A percentile compares a stretch with the other conserved stretches of the same genome.
Conservation (phyloP, 2,329 filamentous ascomycete species). For the Colletotrichum cuscutae region DNA sequence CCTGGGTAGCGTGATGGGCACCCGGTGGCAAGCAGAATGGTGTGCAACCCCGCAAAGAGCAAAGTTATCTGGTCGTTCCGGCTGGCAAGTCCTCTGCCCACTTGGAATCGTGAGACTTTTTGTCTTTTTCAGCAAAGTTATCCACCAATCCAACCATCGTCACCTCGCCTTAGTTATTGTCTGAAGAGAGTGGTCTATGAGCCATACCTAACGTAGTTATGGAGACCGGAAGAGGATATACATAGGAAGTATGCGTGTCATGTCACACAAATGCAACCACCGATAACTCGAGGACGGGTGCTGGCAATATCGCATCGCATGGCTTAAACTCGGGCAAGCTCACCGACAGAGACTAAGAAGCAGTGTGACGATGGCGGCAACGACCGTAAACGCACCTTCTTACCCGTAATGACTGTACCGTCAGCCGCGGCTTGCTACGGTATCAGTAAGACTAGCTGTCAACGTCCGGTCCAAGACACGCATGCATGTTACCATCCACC, state of each 20-base stretch:
- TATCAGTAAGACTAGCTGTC: background rate
- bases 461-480: background rate
- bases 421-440: background rate
- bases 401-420: background rate
- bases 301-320: slow-evolving; percentile 26
- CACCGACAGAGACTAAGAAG: background rate
- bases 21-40: background rate
- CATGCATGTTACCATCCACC: background rate
- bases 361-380: slow-evolving; percentile 14
- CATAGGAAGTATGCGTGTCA: background rate
- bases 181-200: background rate
- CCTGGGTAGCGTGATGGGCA: slow-evolving; percentile 32
- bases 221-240: background rate
- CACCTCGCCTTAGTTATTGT: background rate
- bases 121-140: background rate
- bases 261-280: background rate
- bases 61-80: background rate
- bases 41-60: slow-evolving; percentile 26
- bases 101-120: background rate
- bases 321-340: slow-evolving; percentile 1
- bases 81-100: background rate
- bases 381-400: background rate
- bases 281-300: slow-evolving; percentile 10
- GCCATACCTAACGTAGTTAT: background rate
- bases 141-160: background rate